Conservation (phyloP, 129 eudicot species). For the Chrysanthemum lavandulifolium region DNA sequence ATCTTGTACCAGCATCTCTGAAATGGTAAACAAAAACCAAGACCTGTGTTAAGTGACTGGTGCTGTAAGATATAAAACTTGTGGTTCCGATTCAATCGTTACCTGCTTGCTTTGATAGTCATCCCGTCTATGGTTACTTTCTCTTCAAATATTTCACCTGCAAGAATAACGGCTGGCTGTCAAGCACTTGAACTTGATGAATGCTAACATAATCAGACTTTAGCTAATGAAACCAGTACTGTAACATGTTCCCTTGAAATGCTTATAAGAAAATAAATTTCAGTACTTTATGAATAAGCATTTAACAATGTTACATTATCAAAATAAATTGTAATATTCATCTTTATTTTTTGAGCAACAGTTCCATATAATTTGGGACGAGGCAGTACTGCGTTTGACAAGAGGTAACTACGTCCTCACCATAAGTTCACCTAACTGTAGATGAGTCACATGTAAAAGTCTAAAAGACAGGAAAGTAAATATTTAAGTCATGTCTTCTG, state of each 20-base stretch:
- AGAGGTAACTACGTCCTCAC: too few species aligned
- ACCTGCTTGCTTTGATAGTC: slow-evolving; percentile 49
- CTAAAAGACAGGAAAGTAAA: too few species aligned
- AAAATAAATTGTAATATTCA: too few species aligned
- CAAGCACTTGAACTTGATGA: slow-evolving; percentile 10
- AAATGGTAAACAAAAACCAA: background rate
- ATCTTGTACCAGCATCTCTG: slow-evolving; percentile 44
- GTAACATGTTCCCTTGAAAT: background rate
- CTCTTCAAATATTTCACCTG: slow-evolving; percentile 45
- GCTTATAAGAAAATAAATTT: background rate
- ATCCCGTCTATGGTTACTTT: slow-evolving; percentile 37
- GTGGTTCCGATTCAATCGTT: background rate
- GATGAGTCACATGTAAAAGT: too few species aligned
- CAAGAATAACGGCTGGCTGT: background rate
- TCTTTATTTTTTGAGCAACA: too few species aligned
- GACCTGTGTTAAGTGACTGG: background rate
- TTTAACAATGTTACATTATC: too few species aligned
- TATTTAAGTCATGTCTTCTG: too few species aligned
- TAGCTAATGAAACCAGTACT: background rate
- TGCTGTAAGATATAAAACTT: background rate
- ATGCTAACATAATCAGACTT: background rate
- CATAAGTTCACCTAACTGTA: too few species aligned
- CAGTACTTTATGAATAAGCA: background rate
- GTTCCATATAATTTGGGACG: too few species aligned
- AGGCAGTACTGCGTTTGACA: too few species aligned